Evolutionary conservation across 192 early-diverging fungal species (phyloP), one percentile per base, ranked within the genome.

Genomic region (Mortierella alpina): DNA sequence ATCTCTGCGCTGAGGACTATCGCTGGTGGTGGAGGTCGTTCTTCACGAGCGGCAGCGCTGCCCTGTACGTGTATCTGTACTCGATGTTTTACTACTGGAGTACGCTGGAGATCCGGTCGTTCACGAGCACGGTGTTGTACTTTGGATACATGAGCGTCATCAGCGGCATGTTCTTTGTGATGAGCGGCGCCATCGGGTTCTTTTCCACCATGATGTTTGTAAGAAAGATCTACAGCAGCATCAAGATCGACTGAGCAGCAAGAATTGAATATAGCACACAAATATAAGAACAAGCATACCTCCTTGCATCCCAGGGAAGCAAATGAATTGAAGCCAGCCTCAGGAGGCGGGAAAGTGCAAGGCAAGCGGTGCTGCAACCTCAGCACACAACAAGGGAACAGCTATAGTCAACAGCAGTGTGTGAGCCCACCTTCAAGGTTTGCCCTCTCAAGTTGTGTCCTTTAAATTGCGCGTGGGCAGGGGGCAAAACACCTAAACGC

Each of bases 1-100:
- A 96, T 40, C 79, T 98, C 51, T 96, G 95, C 59, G 85, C 90
- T 7, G 96, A 98, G 67, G 86, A 92, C 66, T 93, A 93, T 60
- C 87, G 89, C 72, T 93, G 93, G 96, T 92, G 92, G 59, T 99
- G 97, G 97, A 88, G 91, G 42, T 91, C 94, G 7, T 96, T 98
- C 81, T 88, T 94, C 50, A 92, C 96, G 2, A 91, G 92, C n/a
- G 97, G 94, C 1, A 93, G 95, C 5, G 92, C 95, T 44, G 93
- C 93, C 1, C 74, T 93, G 40, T 98, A 99, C 81, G 91, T 97
- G 39, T 96, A 95, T 77, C 60, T 91, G 59, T 99, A 99, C 74
- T 92, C 94, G 3, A 83, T 96, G 22, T 85, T 95, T 81, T 99
- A 97, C 64, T 99, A 95, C 82, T 85, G 88, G 53, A 88, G 91